Conservation (phyloP, 192 early-diverging fungal genomes). For the Blastocladiella britannica region DNA sequence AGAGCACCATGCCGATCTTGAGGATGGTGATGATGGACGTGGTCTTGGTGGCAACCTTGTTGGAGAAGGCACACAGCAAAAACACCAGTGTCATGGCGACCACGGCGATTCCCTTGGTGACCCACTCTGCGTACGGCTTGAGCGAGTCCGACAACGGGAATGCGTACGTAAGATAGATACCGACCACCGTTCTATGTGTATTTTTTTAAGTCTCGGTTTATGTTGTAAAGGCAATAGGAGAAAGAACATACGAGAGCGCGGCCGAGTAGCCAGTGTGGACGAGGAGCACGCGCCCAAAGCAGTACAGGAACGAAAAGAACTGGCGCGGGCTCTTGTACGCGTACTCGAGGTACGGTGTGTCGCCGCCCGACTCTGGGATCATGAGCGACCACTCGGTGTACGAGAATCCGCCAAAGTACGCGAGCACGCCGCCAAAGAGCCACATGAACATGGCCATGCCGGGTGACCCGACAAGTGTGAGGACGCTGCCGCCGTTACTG, state of each 20-base stretch:
- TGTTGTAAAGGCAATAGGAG: background rate
- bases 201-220: too few relatives aligned
- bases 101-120: slow-evolving; percentile 28
- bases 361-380: slow-evolving; percentile 15
- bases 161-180: slow-evolving; percentile 32
- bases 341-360: slow-evolving; percentile 12
- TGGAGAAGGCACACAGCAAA: slow-evolving; percentile 41
- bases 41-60: slow-evolving; percentile 38
- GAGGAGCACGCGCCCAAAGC: slow-evolving; percentile 22
- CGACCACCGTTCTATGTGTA: slow-evolving; percentile 24
- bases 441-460: slow-evolving; percentile 22
- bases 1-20: slow-evolving; percentile 42
- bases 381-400: background rate
- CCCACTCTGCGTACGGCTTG: slow-evolving; percentile 12
- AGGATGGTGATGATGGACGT: slow-evolving; percentile 50
- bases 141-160: slow-evolving; percentile 6
- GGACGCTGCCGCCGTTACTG: slow-evolving; percentile 15
- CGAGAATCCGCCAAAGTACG: slow-evolving; percentile 1
- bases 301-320: slow-evolving; percentile 28
- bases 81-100: slow-evolving; percentile 35
- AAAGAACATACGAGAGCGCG: slow-evolving; percentile 17
- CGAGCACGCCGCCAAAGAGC: slow-evolving; percentile 15
- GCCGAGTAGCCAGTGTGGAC: slow-evolving; percentile 30
- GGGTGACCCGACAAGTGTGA: slow-evolving; percentile 13
- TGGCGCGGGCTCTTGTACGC: slow-evolving; percentile 21